These are phyloP conservation scores for Glycine soja DNA, from an alignment of 306 rosid species.

Conservation along the genomic window DNA sequence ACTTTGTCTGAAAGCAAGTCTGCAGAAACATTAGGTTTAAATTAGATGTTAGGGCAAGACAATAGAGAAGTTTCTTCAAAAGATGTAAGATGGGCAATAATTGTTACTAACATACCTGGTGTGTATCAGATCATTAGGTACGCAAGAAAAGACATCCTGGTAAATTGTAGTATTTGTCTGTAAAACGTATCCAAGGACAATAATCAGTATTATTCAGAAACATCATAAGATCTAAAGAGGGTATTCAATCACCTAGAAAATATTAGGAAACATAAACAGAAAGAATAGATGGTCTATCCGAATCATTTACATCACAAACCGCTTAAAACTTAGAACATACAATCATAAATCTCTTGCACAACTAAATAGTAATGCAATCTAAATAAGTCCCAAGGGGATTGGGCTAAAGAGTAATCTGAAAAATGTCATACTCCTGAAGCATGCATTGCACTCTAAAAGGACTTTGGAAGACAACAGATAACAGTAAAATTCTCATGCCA, in stretches of 20 bases:
- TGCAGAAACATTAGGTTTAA: constrained; percentile 41
- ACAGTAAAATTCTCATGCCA: background rate
- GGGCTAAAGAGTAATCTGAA: constrained; percentile 1
- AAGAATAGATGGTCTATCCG: background rate
- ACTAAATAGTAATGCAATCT: constrained; percentile 4
- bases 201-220: constrained; percentile 37
- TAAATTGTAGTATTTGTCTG: constrained; percentile 89
- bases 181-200: constrained; percentile 36
- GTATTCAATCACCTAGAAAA: too few species aligned
- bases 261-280: background rate
- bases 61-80: constrained; percentile 16
- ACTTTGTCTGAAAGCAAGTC: constrained; percentile 86
- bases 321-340: background rate
- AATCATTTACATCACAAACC: background rate
- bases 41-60: constrained; percentile 45
- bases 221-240: background rate
- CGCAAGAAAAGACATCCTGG: constrained; percentile 90
- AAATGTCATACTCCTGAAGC: constrained; percentile 8
- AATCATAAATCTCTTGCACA: constrained; percentile 17
- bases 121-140: constrained; percentile 88
- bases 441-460: background rate
- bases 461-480: background rate
- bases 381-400: constrained; percentile 2
- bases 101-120: constrained; percentile 63
- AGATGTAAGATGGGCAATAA: constrained; percentile 6